Evolutionary conservation across 2,329 filamentous ascomycete genomes (phyloP).

Genomic region (Colletotrichum zoysiae): DNA sequence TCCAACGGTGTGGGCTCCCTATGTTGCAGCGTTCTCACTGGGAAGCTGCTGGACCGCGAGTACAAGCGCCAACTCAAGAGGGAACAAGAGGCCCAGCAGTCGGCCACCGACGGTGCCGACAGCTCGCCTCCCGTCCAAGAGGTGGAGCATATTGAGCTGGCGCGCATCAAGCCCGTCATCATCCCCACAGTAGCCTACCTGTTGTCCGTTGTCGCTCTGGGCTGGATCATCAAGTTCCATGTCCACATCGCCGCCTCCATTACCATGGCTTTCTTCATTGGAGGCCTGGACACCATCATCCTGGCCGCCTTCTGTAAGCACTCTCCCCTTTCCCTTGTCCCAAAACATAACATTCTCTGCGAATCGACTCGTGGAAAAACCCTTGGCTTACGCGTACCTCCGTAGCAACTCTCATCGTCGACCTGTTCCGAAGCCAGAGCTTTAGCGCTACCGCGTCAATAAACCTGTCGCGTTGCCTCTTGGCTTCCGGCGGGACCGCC

Average conservation of each 20-base stretch:
- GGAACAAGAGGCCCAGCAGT: background rate
- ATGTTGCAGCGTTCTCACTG: constrained; percentile 3
- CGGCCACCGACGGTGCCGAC: background rate
- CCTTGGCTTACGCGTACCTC: background rate
- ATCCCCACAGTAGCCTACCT: background rate
- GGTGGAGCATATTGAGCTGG: constrained; percentile 13
- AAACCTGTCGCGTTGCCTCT: constrained; percentile 5
- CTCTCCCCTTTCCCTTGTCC: too few species aligned
- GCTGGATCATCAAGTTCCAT: constrained; percentile 1
- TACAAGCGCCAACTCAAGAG: constrained; percentile 7
- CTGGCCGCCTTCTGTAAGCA: constrained; percentile 6
- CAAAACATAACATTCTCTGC: background rate
- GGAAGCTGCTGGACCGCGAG: constrained; percentile 2
- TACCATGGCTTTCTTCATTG: constrained; percentile 5
- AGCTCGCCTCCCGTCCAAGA: background rate
- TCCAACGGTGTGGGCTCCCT: constrained; percentile 9
- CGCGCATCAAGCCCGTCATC: constrained; percentile 4
- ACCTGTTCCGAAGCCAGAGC: constrained; percentile 6
- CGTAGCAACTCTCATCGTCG: constrained; percentile 8
- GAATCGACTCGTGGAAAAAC: background rate
- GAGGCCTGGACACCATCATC: constrained; percentile 3
- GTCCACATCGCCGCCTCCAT: constrained; percentile 7
- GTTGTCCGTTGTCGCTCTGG: background rate
- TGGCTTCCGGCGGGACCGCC: constrained; percentile 2
- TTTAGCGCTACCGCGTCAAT: constrained; percentile 1